Conservation (phyloP, 768 basidiomycete genomes). For the Psilocybe cyanescens region DNA sequence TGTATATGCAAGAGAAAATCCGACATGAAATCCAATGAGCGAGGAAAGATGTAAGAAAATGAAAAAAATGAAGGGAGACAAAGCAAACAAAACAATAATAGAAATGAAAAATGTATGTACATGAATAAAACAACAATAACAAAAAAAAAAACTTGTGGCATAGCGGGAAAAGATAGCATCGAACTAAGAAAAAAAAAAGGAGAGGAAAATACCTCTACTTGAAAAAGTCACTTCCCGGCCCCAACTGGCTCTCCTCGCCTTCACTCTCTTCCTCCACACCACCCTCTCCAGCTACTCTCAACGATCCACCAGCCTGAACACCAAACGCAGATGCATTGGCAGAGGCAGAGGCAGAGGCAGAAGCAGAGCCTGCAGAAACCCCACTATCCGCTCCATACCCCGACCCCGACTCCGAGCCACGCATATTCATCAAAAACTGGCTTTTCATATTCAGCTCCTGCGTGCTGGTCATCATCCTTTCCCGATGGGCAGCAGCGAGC, state of each 20-base stretch:
- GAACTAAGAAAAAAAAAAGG: neutral
- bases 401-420: slow-evolving; percentile 15
- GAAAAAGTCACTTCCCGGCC: slow-evolving; percentile 32
- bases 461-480: slow-evolving; percentile 39
- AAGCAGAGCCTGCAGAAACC: slow-evolving; percentile 1
- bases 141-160: neutral
- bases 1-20: neutral
- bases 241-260: slow-evolving; percentile 25
- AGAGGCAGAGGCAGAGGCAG: neutral
- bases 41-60: neutral
- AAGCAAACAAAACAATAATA: neutral
- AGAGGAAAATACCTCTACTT: slow-evolving; percentile 14
- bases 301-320: neutral
- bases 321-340: neutral
- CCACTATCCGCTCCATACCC: slow-evolving; percentile 14
- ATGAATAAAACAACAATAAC: neutral
- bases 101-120: neutral
- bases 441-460: slow-evolving; percentile 48
- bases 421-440: slow-evolving; percentile 32
- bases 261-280: slow-evolving; percentile 12
- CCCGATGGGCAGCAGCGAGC: neutral
- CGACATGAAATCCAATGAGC: neutral
- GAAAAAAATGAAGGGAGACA: neutral
- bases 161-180: too few relatives aligned
- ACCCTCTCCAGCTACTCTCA: neutral